Percentiles rank a stretch among this genome's conserved stretches.
These are phyloP conservation scores for Dactylellina cionopaga DNA, from an alignment of 2,329 filamentous ascomycete species.

Conservation along the genomic window DNA sequence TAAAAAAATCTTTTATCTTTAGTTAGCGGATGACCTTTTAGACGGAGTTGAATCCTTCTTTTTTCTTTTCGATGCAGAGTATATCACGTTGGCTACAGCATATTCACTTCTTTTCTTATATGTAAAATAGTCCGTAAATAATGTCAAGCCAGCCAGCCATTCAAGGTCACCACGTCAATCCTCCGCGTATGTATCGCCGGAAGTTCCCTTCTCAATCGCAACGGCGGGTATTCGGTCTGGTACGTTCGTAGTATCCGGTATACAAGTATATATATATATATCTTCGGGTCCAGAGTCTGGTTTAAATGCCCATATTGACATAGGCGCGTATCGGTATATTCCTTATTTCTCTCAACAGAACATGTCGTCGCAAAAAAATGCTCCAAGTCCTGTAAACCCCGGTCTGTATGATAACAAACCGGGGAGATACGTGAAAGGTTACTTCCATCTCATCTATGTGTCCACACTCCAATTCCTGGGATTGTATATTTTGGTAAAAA, in stretches of 20 bases:
- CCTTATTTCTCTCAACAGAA: slow-evolving; percentile 51
- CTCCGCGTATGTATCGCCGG: too few species aligned
- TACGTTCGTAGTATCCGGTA: too few species aligned
- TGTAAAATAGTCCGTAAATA: slow-evolving; percentile 44
- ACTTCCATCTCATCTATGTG: slow-evolving; percentile 53
- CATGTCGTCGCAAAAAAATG: slow-evolving; percentile 38
- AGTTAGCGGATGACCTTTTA: slow-evolving; percentile 49
- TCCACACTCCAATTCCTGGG: slow-evolving; percentile 53
- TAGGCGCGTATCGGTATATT: slow-evolving; percentile 26
- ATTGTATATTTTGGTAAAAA: slow-evolving; percentile 47
- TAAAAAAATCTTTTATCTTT: slow-evolving; percentile 25
- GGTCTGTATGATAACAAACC: neutral
- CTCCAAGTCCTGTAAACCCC: slow-evolving; percentile 46
- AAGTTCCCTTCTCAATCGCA: neutral
- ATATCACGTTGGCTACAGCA: slow-evolving; percentile 39
- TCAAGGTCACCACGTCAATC: too few species aligned
- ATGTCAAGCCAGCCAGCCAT: too few species aligned
- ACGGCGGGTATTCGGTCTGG: neutral
- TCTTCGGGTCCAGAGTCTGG: too few species aligned
- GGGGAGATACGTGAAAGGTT: slow-evolving; percentile 51
- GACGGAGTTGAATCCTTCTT: slow-evolving; percentile 40
- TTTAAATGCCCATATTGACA: too few species aligned
- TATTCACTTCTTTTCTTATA: slow-evolving; percentile 7
- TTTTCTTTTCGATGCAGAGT: slow-evolving; percentile 1
- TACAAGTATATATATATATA: too few species aligned